Base-by-base conservation (phyloP, 345 rosid species). In the Salix koriyanagi region DNA sequence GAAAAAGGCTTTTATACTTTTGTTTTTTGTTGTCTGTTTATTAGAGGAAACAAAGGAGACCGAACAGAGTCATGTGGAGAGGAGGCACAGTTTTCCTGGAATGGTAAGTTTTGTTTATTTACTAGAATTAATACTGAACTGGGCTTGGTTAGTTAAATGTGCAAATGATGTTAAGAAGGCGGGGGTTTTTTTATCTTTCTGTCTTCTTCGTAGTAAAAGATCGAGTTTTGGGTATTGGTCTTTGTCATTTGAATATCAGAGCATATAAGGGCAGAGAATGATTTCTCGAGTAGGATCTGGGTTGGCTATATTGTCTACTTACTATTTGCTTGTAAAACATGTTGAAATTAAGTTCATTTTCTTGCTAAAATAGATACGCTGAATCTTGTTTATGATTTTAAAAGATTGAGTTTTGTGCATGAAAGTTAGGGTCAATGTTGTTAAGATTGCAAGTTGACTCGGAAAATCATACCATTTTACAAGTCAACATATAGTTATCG, bases 41-140 rank as follows among this genome's bases (percentile, higher is more conserved):
- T 94, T 83, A 65, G 92, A 81, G 77, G 89, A 82, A 78, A 75
- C 77, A 52, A 65, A 85, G 68, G 88, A 87, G 68, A 58, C 85
- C 65, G 75, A 79, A 46, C 85, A 91, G 82, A 90, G 76, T 85
- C 91, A 83, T 82, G 92, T 83, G 65, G 96, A 96, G 89, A 89
- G 99, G 83, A 87, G 30, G 71, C 98, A 96, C 85, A 89, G 76
- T 71, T 96, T 96, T 84, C 94, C 94, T 34, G 96, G 88, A 85
- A 88, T 88, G 87, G 99, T 93, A 77, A 18, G 28, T 76, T 65
- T 11, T 12, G n/a, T 37, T 56, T 13, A 15, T 34, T 54, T 11
- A 25, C 12, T 62, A 21, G 30, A 23, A 62, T 7, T 62, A 54
- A n/a, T 62, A 7, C 26, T 14, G 21, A 11, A 41, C 56, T 54